phyloP scores from a whole-genome alignment of 805 yeast species.

The Zygosaccharomyces gambellarensis region DNA sequence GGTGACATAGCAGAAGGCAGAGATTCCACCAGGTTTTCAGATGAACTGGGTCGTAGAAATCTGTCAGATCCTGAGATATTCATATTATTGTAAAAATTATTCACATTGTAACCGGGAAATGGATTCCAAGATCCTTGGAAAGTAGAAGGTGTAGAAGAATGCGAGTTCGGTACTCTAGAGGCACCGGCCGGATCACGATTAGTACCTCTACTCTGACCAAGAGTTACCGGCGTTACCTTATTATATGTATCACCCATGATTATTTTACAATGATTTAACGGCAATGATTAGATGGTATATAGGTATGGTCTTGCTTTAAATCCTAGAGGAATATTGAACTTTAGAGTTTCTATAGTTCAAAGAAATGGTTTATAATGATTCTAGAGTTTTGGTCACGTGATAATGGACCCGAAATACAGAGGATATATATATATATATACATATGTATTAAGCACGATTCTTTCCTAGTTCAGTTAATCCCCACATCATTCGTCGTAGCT shows the following conservation, averaged over 20 bases:
- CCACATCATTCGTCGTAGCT: slow-evolving; percentile 19
- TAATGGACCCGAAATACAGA: too few species aligned
- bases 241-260: slow-evolving; percentile 19
- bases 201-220: slow-evolving; percentile 18
- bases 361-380: too few species aligned
- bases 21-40: background rate
- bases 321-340: too few species aligned
- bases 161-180: background rate
- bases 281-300: background rate
- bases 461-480: too few species aligned
- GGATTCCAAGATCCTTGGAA: slow-evolving; percentile 4
- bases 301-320: too few species aligned
- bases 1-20: slow-evolving; percentile 3
- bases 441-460: too few species aligned
- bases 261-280: background rate
- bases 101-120: background rate
- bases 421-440: background rate
- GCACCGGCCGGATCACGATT: background rate
- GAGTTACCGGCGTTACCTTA: slow-evolving; percentile 24
- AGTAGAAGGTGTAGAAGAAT: slow-evolving; percentile 1
- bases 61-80: background rate
- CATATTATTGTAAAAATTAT: background rate
- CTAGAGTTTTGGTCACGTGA: too few species aligned
- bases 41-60: slow-evolving; percentile 1
- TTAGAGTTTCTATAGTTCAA: too few species aligned